Conservation (phyloP, 352 stramenopile genomes). For the Globisporangium lucens region DNA sequence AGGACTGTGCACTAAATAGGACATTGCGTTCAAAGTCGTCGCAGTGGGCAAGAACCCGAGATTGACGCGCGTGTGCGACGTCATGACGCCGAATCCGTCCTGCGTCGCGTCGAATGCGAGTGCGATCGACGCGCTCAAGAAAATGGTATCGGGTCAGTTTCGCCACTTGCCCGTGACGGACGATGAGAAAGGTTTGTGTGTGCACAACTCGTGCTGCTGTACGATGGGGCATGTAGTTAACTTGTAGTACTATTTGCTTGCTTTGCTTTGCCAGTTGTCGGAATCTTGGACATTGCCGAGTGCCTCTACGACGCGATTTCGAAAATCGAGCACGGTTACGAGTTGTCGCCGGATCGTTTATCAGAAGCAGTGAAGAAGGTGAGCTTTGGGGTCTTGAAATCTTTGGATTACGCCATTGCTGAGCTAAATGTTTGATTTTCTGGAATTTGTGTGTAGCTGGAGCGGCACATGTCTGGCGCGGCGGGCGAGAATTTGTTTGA, state of each 20-base stretch:
- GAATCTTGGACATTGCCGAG: slow-evolving; percentile 97
- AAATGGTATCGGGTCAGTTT: slow-evolving; percentile 96
- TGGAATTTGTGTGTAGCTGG: slow-evolving; percentile 30
- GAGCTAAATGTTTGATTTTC: neutral
- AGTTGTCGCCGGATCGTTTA: slow-evolving; percentile 64
- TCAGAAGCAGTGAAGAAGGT: slow-evolving; percentile 82
- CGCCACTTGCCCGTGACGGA: slow-evolving; percentile 94
- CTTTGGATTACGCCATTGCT: neutral
- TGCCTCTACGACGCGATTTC: slow-evolving; percentile 98
- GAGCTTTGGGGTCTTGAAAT: neutral
- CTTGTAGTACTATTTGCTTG: neutral
- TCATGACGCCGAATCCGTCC: slow-evolving; percentile 96
- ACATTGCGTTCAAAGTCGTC: slow-evolving; percentile 93
- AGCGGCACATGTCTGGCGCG: slow-evolving; percentile 48
- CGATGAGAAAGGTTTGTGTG: slow-evolving; percentile 62
- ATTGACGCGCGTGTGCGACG: slow-evolving; percentile 72
- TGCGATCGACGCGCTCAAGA: slow-evolving; percentile 95
- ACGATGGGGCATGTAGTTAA: neutral
- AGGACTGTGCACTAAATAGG: slow-evolving; percentile 35
- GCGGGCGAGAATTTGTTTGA: slow-evolving; percentile 75
- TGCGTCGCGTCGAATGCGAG: slow-evolving; percentile 91
- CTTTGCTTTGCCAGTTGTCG: slow-evolving; percentile 68
- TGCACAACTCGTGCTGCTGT: neutral
- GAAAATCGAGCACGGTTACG: slow-evolving; percentile 92
- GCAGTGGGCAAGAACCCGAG: slow-evolving; percentile 81